Percentiles rank a stretch among this genome's conserved stretches.
Conservation (phyloP, 495 filamentous ascomycete species). For the Neurospora sp. region DNA sequence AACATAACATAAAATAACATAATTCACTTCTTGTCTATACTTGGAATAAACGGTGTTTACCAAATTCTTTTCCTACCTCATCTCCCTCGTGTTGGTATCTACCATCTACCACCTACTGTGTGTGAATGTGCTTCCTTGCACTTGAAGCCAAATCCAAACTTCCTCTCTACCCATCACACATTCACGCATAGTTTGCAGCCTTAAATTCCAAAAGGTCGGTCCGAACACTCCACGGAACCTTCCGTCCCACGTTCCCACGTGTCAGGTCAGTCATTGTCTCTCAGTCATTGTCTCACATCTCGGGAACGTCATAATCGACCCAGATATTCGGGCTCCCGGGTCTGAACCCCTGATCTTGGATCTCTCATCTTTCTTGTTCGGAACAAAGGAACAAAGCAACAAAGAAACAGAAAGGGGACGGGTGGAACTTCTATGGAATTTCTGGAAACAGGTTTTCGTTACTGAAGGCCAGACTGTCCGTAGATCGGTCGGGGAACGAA, state of each 20-base stretch:
- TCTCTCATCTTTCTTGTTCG: neutral
- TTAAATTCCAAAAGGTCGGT: no score
- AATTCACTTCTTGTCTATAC: neutral
- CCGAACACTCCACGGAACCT: neutral
- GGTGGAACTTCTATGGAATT: neutral
- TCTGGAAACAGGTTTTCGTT: neutral
- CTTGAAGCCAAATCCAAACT: no score
- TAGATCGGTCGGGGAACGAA: neutral
- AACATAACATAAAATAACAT: neutral
- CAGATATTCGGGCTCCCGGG: neutral
- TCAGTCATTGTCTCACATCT: neutral
- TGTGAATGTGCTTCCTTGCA: no score
- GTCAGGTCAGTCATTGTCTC: neutral
- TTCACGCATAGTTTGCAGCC: no score
- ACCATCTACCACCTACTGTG: no score
- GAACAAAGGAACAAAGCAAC: neutral
- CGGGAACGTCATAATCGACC: neutral
- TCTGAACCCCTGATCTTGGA: neutral
- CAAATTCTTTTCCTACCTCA: no score
- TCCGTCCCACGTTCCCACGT: no score
- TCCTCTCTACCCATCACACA: no score
- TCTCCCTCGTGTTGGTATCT: no score
- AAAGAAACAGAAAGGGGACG: conserved; percentile 1
- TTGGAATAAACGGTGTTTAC: neutral
- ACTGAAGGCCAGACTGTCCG: neutral